Percentiles rank a stretch among this genome's conserved stretches.
Conservation (phyloP, 768 basidiomycete species). For the Mycena polygramma region DNA sequence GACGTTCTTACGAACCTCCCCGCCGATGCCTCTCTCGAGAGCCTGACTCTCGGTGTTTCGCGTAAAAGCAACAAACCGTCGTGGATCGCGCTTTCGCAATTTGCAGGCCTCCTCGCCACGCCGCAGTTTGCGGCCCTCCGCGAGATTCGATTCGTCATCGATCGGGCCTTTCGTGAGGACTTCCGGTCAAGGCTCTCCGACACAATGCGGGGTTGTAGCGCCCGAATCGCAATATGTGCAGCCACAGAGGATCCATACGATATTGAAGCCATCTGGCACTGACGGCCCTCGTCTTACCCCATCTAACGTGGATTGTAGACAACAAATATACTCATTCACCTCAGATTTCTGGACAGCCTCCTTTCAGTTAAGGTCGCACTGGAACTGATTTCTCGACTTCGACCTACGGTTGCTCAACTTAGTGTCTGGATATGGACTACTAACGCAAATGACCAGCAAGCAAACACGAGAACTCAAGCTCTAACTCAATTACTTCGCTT, state of each 20-base stretch:
- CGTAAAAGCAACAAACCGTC: neutral
- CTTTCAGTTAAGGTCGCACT: no score
- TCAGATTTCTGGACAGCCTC: no score
- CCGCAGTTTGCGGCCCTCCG: neutral
- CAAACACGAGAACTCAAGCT: no score
- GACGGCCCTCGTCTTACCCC: neutral
- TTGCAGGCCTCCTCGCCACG: neutral
- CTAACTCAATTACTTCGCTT: no score
- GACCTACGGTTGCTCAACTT: no score
- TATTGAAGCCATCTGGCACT: neutral
- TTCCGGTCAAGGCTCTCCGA: neutral
- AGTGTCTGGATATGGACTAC: no score
- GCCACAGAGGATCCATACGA: neutral
- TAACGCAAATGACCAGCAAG: no score
- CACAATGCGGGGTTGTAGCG: neutral
- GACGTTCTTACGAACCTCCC: neutral
- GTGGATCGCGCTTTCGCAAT: neutral
- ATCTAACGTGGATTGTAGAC: no score
- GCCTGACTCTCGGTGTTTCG: neutral
- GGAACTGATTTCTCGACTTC: no score
- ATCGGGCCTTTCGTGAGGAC: neutral
- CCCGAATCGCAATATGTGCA: neutral
- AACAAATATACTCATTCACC: no score
- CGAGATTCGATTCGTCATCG: constrained; percentile 8
- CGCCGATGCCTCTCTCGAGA: neutral